Evolutionary conservation across 345 rosid species (phyloP).

Genomic region (Populus deltoides): DNA sequence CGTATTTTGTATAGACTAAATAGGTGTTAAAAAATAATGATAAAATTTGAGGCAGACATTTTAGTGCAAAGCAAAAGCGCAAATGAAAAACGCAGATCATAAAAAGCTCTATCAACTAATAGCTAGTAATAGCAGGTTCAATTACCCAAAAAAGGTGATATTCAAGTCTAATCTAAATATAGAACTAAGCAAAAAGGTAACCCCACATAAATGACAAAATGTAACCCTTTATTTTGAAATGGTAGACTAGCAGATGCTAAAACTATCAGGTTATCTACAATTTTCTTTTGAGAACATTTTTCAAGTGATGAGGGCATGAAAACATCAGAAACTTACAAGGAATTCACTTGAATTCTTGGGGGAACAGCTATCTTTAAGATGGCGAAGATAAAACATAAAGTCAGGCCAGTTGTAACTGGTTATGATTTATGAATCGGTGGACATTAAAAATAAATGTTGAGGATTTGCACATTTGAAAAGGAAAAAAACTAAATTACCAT

Average conservation of each 20-base stretch:
- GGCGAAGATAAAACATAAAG: too few relatives aligned
- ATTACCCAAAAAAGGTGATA: neutral
- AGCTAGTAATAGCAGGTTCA: neutral
- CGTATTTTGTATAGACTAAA: neutral
- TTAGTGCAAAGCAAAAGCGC: neutral
- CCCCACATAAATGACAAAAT: neutral
- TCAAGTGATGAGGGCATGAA: neutral
- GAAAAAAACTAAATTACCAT: neutral
- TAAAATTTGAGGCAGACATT: neutral
- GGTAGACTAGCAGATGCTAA: neutral
- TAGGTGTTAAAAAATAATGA: neutral
- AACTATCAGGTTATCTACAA: neutral
- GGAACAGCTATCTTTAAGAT: neutral
- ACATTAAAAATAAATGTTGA: neutral
- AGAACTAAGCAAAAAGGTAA: neutral
- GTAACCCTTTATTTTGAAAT: neutral
- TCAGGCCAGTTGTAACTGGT: too few relatives aligned
- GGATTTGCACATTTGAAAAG: neutral
- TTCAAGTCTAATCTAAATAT: neutral
- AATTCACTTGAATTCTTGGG: neutral
- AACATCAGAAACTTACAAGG: neutral
- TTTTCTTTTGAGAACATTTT: neutral
- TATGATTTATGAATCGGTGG: too few relatives aligned
- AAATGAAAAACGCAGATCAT: neutral
- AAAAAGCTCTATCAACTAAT: neutral